Evolutionary conservation across 169 alveolate genomes (phyloP), one percentile per base, ranked within the genome.

Genomic region (Nephromyces sp.): DNA sequence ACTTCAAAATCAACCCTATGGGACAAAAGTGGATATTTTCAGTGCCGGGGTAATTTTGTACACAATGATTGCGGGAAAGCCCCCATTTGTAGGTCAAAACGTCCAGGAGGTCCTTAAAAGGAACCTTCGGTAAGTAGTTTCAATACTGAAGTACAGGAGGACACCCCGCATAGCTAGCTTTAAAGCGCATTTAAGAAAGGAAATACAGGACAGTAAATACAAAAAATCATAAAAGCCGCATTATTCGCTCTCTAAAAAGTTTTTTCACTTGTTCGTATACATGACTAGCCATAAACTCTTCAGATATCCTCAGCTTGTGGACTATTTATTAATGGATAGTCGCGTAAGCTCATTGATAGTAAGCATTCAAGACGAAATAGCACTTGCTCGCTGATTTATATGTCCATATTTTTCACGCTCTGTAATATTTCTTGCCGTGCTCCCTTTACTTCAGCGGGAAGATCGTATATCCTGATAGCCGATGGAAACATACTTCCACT

Each of bases 51-150:
- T 86, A 32, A 84, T 90, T 6, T 70, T 87, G 35, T 90, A 78
- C 74, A 84, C 86, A 52, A 79, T 92, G 32, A 75, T 92, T 21
- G 87, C 88, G 29, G 97, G 97, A 6, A 83, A 85, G 27, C 89
- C 93, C 2, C 95, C 95, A 0, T 92, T 90, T 78, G 74, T 88
- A 62, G 78, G 78, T 1, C 57, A 52, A 31, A 71, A 71, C 52
- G 70, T 71, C 15, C 63, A 71, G 62, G 78, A 89, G 88, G 53
- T 88, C 84, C 75, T 80, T 77, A 77, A 79, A 77, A 71, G 81
- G 79, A 75, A 89, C 81, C 53, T 80, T 75, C 30, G 79, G 87
- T 68, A 75, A 70, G 66, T n/a, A n/a, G n/a, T n/a, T n/a, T n/a
- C n/a, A 79, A 79, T 62, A 79, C 83, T 35, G 75, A 15, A 15